These are phyloP conservation scores for Termitomyces heimii DNA, from an alignment of 768 basidiomycete species.

Conservation along the genomic window DNA sequence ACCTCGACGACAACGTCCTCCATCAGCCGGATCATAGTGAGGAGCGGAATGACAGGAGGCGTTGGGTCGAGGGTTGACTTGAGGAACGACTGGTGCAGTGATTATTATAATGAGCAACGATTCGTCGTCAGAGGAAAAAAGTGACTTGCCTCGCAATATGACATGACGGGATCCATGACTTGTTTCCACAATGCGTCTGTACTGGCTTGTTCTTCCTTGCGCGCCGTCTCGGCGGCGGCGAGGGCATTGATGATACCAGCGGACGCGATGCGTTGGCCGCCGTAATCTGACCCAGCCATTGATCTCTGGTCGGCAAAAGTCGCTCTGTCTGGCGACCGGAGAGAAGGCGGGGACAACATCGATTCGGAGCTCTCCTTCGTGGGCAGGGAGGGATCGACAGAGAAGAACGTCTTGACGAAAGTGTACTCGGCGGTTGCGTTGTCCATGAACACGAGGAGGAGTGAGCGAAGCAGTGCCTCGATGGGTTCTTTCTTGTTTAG, in stretches of 20 bases:
- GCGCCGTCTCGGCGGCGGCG: conserved; percentile 26
- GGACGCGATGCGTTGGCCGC: conserved; percentile 24
- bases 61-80: conserved; percentile 62
- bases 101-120: neutral
- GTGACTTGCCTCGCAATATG: conserved; percentile 67
- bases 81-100: conserved; percentile 52
- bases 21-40: conserved; percentile 89
- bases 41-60: conserved; percentile 69
- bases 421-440: conserved; percentile 91
- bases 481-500: conserved; percentile 64
- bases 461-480: conserved; percentile 81
- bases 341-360: conserved; percentile 28
- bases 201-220: conserved; percentile 55
- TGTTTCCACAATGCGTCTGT: conserved; percentile 82
- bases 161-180: conserved; percentile 85
- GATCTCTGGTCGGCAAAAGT: conserved; percentile 37
- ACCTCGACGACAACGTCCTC: conserved; percentile 74
- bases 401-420: conserved; percentile 84
- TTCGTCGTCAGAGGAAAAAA: neutral
- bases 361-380: conserved; percentile 28
- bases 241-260: conserved; percentile 29
- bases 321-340: conserved; percentile 39
- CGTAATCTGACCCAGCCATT: conserved; percentile 46
- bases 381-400: conserved; percentile 27
- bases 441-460: conserved; percentile 88